Base-by-base conservation (phyloP, 2,329 filamentous ascomycete genomes). In the Cadophora malorum region DNA sequence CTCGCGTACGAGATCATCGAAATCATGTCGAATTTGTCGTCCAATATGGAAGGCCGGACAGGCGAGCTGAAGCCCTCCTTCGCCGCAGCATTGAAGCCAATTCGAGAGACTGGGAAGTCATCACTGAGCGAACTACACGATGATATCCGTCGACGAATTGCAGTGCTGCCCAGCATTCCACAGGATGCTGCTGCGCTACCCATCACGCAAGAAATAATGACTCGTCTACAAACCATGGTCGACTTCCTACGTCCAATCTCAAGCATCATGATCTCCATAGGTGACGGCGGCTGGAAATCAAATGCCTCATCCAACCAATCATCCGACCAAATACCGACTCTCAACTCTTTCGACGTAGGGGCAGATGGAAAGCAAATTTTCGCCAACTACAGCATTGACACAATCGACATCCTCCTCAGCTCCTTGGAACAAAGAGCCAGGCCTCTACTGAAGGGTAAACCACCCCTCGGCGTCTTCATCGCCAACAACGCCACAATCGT, bases 1-100 rank as follows among this genome's bases (percentile, higher is more conserved):
- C 86, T 99, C 60, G 94, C 94, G 8, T 99, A 97, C 78, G 96
- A 99, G 78, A 92, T 98, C 38, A 92, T 96, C 38, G 95, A 97
- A 75, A 92, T 97, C 69, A 88, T 98, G 58, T 92, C 93, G 0
- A 86, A 86, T 14, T 84, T 97, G 59, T 94, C 93, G 2, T 90
- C 90, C 66, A 90, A 91, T 49, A 82, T 99, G 4, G 95, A 97
- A 71, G 86, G 87, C 4, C 89, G 91, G 69, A 97, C 94, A 0
- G 93, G 93, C 1, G 93, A 97, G 75, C 84, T 97, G 67, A 97
- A 97, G 78, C 84, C 87, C 35, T 87, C 93, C 6, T 87, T 99
- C 63, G 90, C 92, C 5, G 93, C 96, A 65, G 92, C 93, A 9
- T 82, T 98, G 16, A 94, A 96, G 74, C 96, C 96, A 0, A 88